Evolutionary conservation across 225 moss, liverwort and hornwort genomes (phyloP), one percentile per base, ranked within the genome.

Genomic region (Sphagnum contortum): DNA sequence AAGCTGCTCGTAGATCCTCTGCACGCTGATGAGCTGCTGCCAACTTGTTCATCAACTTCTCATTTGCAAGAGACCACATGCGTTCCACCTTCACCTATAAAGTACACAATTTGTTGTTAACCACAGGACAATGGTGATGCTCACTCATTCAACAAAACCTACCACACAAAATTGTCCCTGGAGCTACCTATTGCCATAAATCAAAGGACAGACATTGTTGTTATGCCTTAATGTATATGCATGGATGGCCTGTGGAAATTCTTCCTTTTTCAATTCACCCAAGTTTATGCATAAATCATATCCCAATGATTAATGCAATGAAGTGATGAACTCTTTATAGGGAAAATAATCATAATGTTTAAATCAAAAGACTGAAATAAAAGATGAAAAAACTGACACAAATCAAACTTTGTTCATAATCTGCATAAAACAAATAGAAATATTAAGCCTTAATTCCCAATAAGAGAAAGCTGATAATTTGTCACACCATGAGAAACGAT

Each of bases 51-150:
- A 82, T 71, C 55, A 88, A 71, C 61, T 79, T 84, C 79, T 92
- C 90, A 67, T 81, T 77, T 5, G 92, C 88, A 4, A 80, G 66
- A 5, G 84, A 75, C 66, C 79, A 79, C 86, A 88, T 87, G 47
- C 81, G 77, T 75, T 95, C 95, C 45, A 72, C 70, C 66, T 92
- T 95, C 5, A 86, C 84, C 94, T 94, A 55, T 4, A 48, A 55
- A 10, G 10, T 29, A 53, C 48, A 50, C 5, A 10, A 12, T 52
- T 9, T 8, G 14, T 29, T 29, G 29, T 29, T 29, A 29, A 29
- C 29, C 29, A 64, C 29, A 11, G 6, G 7, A 44, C 4, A 44
- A 10, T 10, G 51, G 12, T 45, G 3, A 8, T 8, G 48, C n/a
- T 29, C 9, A 14, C 5, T 54, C 44, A 10, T 45, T 44, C 47